Percentiles rank a stretch among this genome's conserved stretches.
These are phyloP conservation scores for Extremus antarcticus DNA, from an alignment of 495 filamentous ascomycete genomes.

Conservation along the genomic window DNA sequence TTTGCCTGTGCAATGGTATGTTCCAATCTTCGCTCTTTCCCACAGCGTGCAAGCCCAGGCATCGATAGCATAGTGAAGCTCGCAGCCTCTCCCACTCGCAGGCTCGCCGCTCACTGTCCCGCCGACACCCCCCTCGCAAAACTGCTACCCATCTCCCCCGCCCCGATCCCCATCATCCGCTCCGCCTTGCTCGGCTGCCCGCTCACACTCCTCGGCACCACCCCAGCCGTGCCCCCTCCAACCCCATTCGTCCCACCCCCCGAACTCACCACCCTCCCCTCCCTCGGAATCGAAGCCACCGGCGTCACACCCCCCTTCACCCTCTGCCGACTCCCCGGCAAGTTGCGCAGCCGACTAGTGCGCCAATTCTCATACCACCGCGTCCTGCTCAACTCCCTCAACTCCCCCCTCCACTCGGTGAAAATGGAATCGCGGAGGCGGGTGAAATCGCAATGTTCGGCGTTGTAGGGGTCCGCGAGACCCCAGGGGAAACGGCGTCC, in stretches of 20 bases:
- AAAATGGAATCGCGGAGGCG: slow-evolving; percentile 85
- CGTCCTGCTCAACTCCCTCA: slow-evolving; percentile 84
- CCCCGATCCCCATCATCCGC: slow-evolving; percentile 9
- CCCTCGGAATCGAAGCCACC: slow-evolving; percentile 11
- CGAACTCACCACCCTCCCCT: slow-evolving; percentile 10
- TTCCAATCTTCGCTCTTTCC: too few species aligned
- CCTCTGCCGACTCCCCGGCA: slow-evolving; percentile 6
- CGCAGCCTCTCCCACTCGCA: neutral
- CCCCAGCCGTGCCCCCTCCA: slow-evolving; percentile 1
- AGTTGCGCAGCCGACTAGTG: slow-evolving; percentile 49
- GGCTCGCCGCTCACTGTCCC: neutral
- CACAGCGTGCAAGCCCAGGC: too few species aligned
- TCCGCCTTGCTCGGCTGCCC: slow-evolving; percentile 12
- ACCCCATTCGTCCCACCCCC: neutral
- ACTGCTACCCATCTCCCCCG: neutral
- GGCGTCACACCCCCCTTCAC: slow-evolving; percentile 16
- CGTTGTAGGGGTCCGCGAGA: slow-evolving; percentile 83
- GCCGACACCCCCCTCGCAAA: neutral
- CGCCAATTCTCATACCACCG: slow-evolving; percentile 96
- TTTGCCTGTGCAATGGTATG: too few species aligned
- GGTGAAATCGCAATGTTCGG: slow-evolving; percentile 89
- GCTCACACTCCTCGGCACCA: slow-evolving; percentile 12
- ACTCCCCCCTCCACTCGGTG: slow-evolving; percentile 79
- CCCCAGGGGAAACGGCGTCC: slow-evolving; percentile 93
- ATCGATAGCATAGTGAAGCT: too few species aligned